A percentile compares a stretch with the other conserved stretches of the same genome.
These are phyloP conservation scores for Cyclospora cayetanensis DNA, from an alignment of 169 alveolate species.

Conservation along the genomic window DNA sequence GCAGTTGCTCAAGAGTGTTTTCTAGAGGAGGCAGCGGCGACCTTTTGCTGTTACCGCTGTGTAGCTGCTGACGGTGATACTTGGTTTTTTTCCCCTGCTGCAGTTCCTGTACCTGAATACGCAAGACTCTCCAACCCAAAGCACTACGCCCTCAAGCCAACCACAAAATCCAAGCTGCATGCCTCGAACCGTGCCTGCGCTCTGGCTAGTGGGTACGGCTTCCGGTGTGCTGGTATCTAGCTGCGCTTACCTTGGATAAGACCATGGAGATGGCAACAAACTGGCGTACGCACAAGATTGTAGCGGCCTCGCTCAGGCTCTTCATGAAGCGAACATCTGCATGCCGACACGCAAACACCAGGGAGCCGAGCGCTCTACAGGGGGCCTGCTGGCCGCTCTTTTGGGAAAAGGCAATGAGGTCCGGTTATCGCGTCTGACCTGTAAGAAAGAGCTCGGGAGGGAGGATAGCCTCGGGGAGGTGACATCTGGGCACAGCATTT, in stretches of 20 bases:
- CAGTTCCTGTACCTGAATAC: background rate
- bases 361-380: no score
- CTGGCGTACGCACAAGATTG: background rate
- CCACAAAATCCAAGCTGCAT: background rate
- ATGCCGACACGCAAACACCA: background rate
- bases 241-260: background rate
- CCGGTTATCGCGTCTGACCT: no score
- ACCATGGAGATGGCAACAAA: background rate
- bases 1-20: background rate
- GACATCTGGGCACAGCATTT: background rate
- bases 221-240: conserved; percentile 1
- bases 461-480: background rate
- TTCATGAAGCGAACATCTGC: background rate
- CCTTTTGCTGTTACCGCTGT: conserved; percentile 17
- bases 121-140: background rate
- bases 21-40: background rate
- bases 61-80: conserved; percentile 18
- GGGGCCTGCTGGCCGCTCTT: no score
- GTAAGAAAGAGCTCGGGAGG: conserved; percentile 12
- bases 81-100: background rate
- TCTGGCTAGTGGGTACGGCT: conserved; percentile 13
- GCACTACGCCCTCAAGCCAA: background rate
- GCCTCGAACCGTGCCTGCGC: no score
- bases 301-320: background rate
- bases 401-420: no score